A percentile compares a stretch with the other conserved stretches of the same genome.
These are phyloP conservation scores for Psilocybe cyanescens DNA, from an alignment of 768 basidiomycete genomes.

Conservation along the genomic window DNA sequence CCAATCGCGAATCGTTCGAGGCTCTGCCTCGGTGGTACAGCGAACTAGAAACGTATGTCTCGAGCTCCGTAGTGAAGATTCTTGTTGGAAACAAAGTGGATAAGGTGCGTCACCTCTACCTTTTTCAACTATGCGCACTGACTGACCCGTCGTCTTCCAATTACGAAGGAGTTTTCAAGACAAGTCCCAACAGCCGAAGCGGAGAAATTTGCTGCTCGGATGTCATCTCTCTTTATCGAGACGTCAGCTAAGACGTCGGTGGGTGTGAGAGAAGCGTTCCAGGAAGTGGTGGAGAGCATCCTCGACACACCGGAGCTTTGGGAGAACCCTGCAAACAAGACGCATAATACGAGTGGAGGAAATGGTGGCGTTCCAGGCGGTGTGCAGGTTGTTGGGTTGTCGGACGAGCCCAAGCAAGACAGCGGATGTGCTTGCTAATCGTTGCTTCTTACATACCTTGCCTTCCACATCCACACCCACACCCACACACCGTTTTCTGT, in stretches of 20 bases:
- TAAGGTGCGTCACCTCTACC: constrained; percentile 47
- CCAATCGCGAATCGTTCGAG: constrained; percentile 91
- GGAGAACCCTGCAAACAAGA: constrained; percentile 40
- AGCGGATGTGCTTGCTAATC: constrained; percentile 24
- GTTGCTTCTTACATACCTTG: not conserved
- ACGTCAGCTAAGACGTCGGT: constrained; percentile 91
- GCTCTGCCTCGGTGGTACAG: constrained; percentile 92
- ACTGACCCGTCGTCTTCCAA: not conserved
- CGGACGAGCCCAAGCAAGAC: constrained; percentile 25
- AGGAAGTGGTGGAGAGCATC: constrained; percentile 80
- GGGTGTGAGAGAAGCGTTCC: constrained; percentile 75
- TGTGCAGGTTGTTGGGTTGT: constrained; percentile 46
- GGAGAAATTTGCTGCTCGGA: constrained; percentile 76
- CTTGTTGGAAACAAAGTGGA: constrained; percentile 95
- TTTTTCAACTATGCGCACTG: not conserved
- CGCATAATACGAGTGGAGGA: constrained; percentile 40
- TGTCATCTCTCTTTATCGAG: constrained; percentile 88
- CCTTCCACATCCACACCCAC: not conserved
- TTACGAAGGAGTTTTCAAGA: constrained; percentile 80
- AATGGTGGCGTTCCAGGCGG: constrained; percentile 54
- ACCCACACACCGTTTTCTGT: too few species aligned
- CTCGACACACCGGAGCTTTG: constrained; percentile 84
- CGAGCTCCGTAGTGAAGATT: constrained; percentile 86
- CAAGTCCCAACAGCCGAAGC: constrained; percentile 85
- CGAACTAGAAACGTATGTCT: constrained; percentile 94